Conservation (phyloP, 192 early-diverging fungal species). For the Coemansia sp. region DNA sequence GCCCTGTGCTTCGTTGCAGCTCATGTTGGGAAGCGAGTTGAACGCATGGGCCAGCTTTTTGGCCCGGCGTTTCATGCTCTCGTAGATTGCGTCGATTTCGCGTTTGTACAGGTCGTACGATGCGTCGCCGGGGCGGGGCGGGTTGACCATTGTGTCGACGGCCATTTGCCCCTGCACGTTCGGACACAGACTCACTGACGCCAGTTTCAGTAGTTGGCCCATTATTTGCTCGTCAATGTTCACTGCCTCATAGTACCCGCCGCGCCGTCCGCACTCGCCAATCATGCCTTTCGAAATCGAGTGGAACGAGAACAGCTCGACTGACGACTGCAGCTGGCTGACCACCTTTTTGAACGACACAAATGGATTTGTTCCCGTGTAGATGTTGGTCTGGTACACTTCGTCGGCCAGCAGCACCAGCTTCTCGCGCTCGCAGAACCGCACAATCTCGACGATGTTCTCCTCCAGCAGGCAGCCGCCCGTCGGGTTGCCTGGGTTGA, state of each 20-base stretch:
- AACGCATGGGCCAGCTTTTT: conserved; percentile 70
- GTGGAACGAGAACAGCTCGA: conserved; percentile 96
- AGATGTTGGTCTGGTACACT: conserved; percentile 98
- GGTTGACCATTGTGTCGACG: conserved; percentile 91
- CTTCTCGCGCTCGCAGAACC: conserved; percentile 78
- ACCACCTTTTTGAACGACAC: conserved; percentile 96
- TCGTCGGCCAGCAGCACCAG: conserved; percentile 94
- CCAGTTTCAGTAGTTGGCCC: conserved; percentile 91
- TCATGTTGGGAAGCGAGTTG: conserved; percentile 79
- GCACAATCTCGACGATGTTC: conserved; percentile 87
- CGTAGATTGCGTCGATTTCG: conserved; percentile 74
- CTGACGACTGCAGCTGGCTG: conserved; percentile 67
- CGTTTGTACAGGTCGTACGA: conserved; percentile 72
- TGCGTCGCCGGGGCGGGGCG: conserved; percentile 77
- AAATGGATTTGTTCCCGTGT: conserved; percentile 79
- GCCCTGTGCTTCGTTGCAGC: conserved; percentile 85
- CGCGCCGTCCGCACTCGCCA: conserved; percentile 96
- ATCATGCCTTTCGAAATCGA: conserved; percentile 97
- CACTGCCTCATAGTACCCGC: conserved; percentile 95
- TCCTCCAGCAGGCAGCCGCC: conserved; percentile 81
- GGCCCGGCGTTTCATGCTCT: conserved; percentile 81
- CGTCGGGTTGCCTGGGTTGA: conserved; percentile 99
- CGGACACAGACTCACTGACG: conserved; percentile 89
- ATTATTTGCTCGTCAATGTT: conserved; percentile 73
- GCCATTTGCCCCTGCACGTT: conserved; percentile 94